Evolutionary conservation across 345 rosid genomes (phyloP), one percentile per base, ranked within the genome.

Genomic region (Draba incana): DNA sequence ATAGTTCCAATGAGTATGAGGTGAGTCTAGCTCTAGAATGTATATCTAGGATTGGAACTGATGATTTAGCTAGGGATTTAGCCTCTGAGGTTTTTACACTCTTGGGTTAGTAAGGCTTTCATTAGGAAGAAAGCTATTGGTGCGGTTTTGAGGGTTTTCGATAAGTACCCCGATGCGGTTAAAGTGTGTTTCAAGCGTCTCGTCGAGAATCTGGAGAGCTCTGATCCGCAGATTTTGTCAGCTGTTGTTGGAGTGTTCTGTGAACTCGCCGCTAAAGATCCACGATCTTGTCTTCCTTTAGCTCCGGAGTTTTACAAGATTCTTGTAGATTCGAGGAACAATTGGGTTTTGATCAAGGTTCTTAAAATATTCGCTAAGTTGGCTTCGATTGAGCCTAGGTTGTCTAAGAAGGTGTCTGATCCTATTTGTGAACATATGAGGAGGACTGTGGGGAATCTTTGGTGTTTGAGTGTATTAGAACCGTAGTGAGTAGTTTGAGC

Each of bases 341-440:
- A 89, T 75, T 92, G 98, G 99, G 84, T 89, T 63, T 66, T 89
- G 64, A 94, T 94, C 48, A 94, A 94, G 84, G 89, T 89, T 68
- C 78, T 88, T 81, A 88, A 94, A 83, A 79, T 92, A 56, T 92
- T 92, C 69, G 68, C 92, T 1, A 86, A 83, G 78, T 58, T 92
- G 84, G 96, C 87, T 59, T 78, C 79, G 11, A 62, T 92, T 24
- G 99, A 94, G 80, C 93, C 92, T 11, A 84, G 99, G 83, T 67
- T 94, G 79, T 92, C 92, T 12, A 89, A 82, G 56, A 77, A 88
- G 73, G 75, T 94, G 70, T 83, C 85, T 58, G 99, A 91, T 63
- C 98, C 96, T 1, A 75, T 94, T 46, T 89, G 96, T 78, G 96
- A 94, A 15, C 84, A 76, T 74, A 88, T 94, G 92, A 85, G 93